A percentile compares a stretch with the other conserved stretches of the same genome.
phyloP scores from a whole-genome alignment of 495 filamentous ascomycete species.

The Aspergillus haitiensis region DNA sequence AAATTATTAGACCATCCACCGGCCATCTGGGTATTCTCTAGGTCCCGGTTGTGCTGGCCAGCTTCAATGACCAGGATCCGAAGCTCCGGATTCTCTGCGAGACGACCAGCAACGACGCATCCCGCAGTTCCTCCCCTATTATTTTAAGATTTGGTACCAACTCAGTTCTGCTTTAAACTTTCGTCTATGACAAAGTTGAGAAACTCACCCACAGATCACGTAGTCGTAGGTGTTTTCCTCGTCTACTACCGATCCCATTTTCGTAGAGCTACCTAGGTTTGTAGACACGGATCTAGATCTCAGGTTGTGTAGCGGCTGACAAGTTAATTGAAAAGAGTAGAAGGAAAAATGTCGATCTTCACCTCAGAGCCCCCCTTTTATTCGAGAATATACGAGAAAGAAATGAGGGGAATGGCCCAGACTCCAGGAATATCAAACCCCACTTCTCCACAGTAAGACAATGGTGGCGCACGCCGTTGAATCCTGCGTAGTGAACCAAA shows the following conservation, averaged over 20 bases:
- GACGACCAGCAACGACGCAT: constrained; percentile 58
- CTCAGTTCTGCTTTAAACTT: background rate
- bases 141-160: too few relatives aligned
- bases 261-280: background rate
- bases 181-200: background rate
- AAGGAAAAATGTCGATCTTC: background rate
- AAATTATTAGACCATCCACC: constrained; percentile 49
- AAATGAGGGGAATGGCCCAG: too few relatives aligned
- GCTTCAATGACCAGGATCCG: constrained; percentile 59
- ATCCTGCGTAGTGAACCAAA: too few relatives aligned
- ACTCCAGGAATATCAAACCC: too few relatives aligned
- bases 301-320: background rate
- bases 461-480: too few relatives aligned
- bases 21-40: constrained; percentile 52
- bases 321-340: background rate
- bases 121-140: constrained; percentile 61
- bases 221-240: constrained; percentile 31
- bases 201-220: constrained; percentile 38
- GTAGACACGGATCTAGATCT: background rate
- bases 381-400: background rate
- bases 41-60: constrained; percentile 42
- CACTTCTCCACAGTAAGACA: too few relatives aligned
- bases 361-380: background rate
- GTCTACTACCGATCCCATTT: constrained; percentile 12
- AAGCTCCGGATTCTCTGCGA: constrained; percentile 56